These are phyloP conservation scores for Penicillium soppii DNA, from an alignment of 495 filamentous ascomycete genomes.

Conservation along the genomic window DNA sequence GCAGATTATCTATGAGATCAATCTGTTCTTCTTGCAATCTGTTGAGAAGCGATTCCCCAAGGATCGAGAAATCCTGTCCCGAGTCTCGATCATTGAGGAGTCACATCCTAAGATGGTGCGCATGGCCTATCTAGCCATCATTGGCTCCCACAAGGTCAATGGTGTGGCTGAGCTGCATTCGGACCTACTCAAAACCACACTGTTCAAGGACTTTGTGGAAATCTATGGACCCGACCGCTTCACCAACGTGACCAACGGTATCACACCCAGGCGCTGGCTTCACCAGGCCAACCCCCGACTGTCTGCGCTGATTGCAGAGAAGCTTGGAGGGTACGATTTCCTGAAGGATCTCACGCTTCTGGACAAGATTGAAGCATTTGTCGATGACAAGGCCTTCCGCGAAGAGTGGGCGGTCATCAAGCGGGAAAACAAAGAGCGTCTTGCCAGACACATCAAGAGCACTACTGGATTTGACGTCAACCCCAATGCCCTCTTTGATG, in stretches of 20 bases:
- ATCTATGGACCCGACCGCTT: constrained; percentile 97
- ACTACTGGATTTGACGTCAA: constrained; percentile 78
- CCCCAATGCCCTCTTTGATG: constrained; percentile 86
- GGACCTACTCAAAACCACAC: constrained; percentile 94
- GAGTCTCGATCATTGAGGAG: constrained; percentile 96
- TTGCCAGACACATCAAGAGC: constrained; percentile 86
- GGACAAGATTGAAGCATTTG: constrained; percentile 74
- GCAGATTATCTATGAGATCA: constrained; percentile 98
- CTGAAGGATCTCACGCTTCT: constrained; percentile 84
- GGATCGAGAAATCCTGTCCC: constrained; percentile 76
- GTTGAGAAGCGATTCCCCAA: constrained; percentile 90
- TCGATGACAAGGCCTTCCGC: constrained; percentile 85
- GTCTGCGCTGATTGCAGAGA: constrained; percentile 87
- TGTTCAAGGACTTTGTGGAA: constrained; percentile 96
- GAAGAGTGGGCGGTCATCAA: constrained; percentile 93
- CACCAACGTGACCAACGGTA: constrained; percentile 97
- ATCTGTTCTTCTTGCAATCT: constrained; percentile 83
- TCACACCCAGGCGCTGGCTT: constrained; percentile 93
- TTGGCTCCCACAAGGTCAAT: constrained; percentile 98
- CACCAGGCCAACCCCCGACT: constrained; percentile 95
- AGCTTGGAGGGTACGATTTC: constrained; percentile 78
- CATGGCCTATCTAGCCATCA: constrained; percentile 93
- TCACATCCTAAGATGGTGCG: constrained; percentile 96
- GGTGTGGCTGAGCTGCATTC: constrained; percentile 97
- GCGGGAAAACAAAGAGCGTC: constrained; percentile 71